Evolutionary conservation across 208 protist genomes (phyloP).

Genomic region (Herpetomonas tarakana): DNA sequence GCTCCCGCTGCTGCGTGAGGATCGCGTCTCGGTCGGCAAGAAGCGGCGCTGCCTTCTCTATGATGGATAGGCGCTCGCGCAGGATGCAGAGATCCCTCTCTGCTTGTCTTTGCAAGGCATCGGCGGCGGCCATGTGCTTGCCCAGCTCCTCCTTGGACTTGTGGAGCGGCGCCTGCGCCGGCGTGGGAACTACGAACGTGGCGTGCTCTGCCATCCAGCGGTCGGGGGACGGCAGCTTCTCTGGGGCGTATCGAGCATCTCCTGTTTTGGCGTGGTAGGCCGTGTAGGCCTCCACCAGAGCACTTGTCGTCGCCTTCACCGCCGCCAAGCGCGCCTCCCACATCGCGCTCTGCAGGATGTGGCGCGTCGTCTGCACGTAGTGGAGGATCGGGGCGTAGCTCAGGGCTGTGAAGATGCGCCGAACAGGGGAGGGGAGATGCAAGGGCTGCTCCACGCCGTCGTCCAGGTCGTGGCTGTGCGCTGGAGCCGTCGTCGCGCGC

Average conservation of each 20-base stretch:
- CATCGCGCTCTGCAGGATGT: conserved; percentile 30
- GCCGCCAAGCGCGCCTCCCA: conserved; percentile 23
- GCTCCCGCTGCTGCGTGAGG: conserved; percentile 37
- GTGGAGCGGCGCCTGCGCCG: neutral
- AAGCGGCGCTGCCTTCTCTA: conserved; percentile 39
- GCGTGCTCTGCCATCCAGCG: conserved; percentile 12
- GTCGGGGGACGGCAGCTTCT: conserved; percentile 12
- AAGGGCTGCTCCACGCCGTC: neutral
- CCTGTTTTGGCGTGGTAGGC: conserved; percentile 20
- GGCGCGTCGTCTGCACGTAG: conserved; percentile 31
- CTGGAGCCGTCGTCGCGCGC: neutral
- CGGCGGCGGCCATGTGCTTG: conserved; percentile 22
- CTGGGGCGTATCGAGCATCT: conserved; percentile 8
- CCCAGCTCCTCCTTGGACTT: neutral
- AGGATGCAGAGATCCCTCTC: conserved; percentile 23
- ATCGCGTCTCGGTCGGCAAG: conserved; percentile 34
- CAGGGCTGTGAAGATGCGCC: conserved; percentile 38
- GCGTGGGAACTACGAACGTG: neutral
- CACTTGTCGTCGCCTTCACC: conserved; percentile 22
- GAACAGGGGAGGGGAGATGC: conserved; percentile 31
- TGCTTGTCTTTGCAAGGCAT: conserved; percentile 25
- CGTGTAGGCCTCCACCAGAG: conserved; percentile 27
- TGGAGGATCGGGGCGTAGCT: conserved; percentile 53
- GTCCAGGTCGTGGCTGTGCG: neutral
- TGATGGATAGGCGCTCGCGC: conserved; percentile 28